Conservation (phyloP, 2,329 filamentous ascomycete species). For the Neonectria punicea region DNA sequence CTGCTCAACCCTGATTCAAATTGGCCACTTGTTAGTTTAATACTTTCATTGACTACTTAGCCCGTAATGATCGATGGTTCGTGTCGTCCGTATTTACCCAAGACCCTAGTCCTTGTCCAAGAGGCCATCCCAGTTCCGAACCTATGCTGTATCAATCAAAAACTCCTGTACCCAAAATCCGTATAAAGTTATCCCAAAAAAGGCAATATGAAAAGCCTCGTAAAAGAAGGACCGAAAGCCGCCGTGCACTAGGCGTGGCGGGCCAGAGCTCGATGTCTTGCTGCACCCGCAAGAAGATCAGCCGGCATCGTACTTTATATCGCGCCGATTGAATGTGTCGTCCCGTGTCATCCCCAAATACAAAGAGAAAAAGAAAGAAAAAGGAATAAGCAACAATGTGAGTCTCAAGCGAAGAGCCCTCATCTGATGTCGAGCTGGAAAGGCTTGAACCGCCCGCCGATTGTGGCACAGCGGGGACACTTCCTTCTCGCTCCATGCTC, state of each 20-base stretch:
- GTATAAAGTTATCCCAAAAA: constrained; percentile 32
- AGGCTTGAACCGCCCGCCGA: constrained; percentile 83
- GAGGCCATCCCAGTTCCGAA: constrained; percentile 19
- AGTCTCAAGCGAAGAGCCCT: constrained; percentile 42
- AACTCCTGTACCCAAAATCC: constrained; percentile 41
- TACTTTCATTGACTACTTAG: constrained; percentile 33
- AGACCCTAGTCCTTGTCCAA: constrained; percentile 15
- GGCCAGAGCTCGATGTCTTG: constrained; percentile 36
- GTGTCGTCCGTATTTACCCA: constrained; percentile 26
- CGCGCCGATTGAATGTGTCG: constrained; percentile 43
- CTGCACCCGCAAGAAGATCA: constrained; percentile 32
- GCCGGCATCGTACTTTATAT: constrained; percentile 38
- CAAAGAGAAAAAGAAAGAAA: constrained; percentile 12
- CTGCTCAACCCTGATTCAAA: constrained; percentile 2
- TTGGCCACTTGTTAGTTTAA: constrained; percentile 10
- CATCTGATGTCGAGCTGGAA: constrained; percentile 85
- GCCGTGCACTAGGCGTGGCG: constrained; percentile 28
- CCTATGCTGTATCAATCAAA: constrained; percentile 26
- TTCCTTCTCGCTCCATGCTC: constrained; percentile 80
- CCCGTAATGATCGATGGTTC: constrained; percentile 38
- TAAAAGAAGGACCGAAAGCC: constrained; percentile 34
- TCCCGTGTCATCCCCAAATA: constrained; percentile 24
- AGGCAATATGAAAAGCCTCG: constrained; percentile 19
- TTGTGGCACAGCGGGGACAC: constrained; percentile 82
- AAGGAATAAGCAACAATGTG: constrained; percentile 30